Conservation (phyloP, 73 alveolate genomes). For the Blepharisma japonicum region DNA sequence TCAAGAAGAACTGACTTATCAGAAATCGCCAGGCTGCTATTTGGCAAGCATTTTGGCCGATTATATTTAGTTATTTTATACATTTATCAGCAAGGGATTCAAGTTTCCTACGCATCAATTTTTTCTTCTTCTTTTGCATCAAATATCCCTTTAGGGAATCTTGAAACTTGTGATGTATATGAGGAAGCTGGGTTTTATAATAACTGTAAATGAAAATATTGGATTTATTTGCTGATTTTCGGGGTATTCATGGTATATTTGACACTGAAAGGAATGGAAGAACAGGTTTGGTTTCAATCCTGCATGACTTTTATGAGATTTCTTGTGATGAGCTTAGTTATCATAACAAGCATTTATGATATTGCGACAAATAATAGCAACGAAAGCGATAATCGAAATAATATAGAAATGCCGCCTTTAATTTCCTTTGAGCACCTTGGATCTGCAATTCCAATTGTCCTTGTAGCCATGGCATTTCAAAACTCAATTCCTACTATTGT, state of each 20-base stretch:
- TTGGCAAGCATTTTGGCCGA: background rate
- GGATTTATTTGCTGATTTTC: background rate
- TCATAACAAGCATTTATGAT: background rate
- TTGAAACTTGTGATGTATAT: conserved; percentile 2
- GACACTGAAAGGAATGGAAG: conserved; percentile 22
- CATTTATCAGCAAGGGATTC: background rate
- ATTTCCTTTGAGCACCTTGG: background rate
- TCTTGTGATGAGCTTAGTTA: background rate
- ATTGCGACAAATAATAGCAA: background rate
- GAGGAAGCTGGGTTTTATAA: background rate
- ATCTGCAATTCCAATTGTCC: conserved; percentile 2
- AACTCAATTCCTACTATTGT: conserved; percentile 2
- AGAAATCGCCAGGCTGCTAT: background rate
- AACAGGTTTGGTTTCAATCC: background rate
- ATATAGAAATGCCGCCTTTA: background rate
- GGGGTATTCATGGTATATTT: background rate
- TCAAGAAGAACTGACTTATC: background rate
- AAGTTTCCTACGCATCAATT: conserved; percentile 1
- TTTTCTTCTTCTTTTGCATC: conserved; percentile 25
- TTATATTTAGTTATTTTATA: background rate
- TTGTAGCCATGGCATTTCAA: background rate
- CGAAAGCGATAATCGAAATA: background rate
- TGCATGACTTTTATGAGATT: background rate
- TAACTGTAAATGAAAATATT: conserved; percentile 1
- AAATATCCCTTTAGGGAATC: conserved; percentile 14